Evolutionary conservation across 2,329 filamentous ascomycete species (phyloP), one percentile per base, ranked within the genome.

Genomic region (Fusarium irregulare): DNA sequence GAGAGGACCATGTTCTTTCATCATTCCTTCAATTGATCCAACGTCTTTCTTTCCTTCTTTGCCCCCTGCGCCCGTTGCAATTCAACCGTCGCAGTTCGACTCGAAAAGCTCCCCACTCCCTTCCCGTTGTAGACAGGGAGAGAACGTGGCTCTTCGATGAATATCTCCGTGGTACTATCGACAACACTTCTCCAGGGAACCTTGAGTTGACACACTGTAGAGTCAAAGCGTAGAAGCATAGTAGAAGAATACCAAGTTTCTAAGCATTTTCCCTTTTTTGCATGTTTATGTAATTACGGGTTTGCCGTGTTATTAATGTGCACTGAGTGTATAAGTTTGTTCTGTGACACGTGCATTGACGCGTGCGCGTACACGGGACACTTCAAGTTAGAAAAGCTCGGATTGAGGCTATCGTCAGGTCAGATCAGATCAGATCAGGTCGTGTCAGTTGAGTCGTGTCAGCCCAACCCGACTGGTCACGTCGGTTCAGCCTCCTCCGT

Each of bases 341-440:
- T 27, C 13, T 34, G 49, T 47, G 60, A 63, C 45, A 49, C 53
- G 55, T 57, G 55, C 57, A 13, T 48, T 48, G 53, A 50, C 53
- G 44, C 53, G 40, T 45, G 60, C 28, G 40, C 25, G 40, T 47
- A 50, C 49, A 51, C 49, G 32, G 32, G 32, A 25, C 47, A 7
- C 21, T 16, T 21, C 16, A 54, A 41, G 60, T 30, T 13, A 32
- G 64, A 56, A 42, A 55, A 44, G 20, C 46, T 32, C 4, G 30
- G 47, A 9, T 54, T 60, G 61, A 70, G 66, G 66, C 49, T 66
- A 70, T 70, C 57, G 66, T 66, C 64, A 54, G 62, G 66, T 66
- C 64, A 54, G 62, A 32, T 42, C 46, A 37, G 21, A 60, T 60
- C 32, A 51, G 25, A 53, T 54, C 46, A 65, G 49, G 34, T 41